phyloP scores from a whole-genome alignment of 495 filamentous ascomycete genomes.

The Letharia columbiana region DNA sequence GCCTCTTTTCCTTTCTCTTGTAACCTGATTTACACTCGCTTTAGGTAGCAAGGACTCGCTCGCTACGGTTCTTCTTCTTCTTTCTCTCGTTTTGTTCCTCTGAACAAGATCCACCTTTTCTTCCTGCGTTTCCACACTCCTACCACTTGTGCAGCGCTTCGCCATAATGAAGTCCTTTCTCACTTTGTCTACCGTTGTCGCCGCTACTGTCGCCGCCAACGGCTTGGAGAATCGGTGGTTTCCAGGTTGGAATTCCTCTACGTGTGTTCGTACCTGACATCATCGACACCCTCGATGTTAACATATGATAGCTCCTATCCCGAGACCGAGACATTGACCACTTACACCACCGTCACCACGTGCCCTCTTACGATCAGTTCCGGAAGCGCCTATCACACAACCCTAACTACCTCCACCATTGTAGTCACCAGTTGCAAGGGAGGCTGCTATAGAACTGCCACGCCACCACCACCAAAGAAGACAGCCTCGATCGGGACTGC shows the following conservation, averaged over 20 bases:
- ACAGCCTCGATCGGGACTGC: conserved; percentile 1
- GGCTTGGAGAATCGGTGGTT: conserved; percentile 13
- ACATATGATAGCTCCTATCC: background rate
- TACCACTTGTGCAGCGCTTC: background rate
- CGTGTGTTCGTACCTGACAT: conserved; percentile 7
- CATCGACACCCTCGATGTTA: background rate
- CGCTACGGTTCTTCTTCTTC: conserved; percentile 26
- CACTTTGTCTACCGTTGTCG: conserved; percentile 14
- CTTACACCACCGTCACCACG: conserved; percentile 10
- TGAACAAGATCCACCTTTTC: background rate
- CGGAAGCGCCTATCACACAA: conserved; percentile 1
- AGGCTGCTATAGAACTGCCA: background rate
- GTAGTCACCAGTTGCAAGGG: conserved; percentile 2
- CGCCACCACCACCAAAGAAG: background rate
- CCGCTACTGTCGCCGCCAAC: conserved; percentile 14
- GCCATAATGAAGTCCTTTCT: conserved; percentile 18
- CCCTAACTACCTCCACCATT: background rate
- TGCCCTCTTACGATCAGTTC: conserved; percentile 3
- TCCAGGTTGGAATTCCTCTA: conserved; percentile 15
- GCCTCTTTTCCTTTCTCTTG: conserved; percentile 10
- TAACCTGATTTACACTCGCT: background rate
- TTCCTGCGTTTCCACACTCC: background rate
- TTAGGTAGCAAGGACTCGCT: conserved; percentile 21
- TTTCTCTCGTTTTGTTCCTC: conserved; percentile 3
- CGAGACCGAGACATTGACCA: conserved; percentile 9